Evolutionary conservation across 148 eudicot genomes (phyloP).

Genomic region (Rhododendron henanense): DNA sequence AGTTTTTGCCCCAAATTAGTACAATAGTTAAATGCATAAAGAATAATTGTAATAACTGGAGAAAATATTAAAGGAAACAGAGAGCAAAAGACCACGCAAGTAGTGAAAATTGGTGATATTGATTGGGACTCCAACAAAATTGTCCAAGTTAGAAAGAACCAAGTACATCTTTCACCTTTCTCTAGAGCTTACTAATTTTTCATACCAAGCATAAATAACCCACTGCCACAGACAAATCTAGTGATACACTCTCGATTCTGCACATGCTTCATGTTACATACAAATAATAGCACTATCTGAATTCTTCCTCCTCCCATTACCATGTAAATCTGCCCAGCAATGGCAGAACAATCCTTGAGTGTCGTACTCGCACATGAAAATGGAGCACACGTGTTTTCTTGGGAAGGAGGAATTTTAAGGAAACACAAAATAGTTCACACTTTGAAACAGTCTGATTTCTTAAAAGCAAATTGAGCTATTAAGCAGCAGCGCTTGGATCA

Average conservation of each 20-base stretch:
- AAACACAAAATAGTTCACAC: background rate
- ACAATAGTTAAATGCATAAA: background rate
- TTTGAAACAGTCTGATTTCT: background rate
- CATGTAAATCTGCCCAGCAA: background rate
- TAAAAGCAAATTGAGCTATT: background rate
- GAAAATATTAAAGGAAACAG: background rate
- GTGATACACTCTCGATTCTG: background rate
- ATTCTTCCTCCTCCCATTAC: background rate
- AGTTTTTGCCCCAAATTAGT: background rate
- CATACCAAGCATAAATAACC: background rate
- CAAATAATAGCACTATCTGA: background rate
- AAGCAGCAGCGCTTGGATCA: conserved; percentile 56
- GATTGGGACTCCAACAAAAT: background rate
- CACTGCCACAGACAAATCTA: background rate
- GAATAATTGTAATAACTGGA: background rate
- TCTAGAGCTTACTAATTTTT: background rate
- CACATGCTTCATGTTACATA: background rate
- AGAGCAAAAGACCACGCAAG: background rate
- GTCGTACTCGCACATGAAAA: background rate
- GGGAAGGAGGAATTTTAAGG: background rate
- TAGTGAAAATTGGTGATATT: background rate
- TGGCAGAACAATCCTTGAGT: background rate
- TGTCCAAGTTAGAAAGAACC: background rate
- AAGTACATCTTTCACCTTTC: background rate
- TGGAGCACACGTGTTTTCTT: background rate